Evolutionary conservation across 208 protist genomes (phyloP).

Genomic region (Leishmania lainsoni): DNA sequence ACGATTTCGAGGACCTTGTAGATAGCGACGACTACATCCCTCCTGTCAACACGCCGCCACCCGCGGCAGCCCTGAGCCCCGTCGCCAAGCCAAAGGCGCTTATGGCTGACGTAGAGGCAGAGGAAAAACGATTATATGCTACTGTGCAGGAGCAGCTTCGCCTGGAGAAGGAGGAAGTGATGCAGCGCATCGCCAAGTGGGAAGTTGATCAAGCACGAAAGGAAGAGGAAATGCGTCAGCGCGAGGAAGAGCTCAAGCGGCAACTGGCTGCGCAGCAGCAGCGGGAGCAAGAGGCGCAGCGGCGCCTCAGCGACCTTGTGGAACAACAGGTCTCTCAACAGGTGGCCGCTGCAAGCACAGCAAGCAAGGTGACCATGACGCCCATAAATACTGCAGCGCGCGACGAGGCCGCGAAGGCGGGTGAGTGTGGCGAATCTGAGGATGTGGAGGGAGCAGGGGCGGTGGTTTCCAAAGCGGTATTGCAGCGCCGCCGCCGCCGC

Average conservation of each 20-base stretch:
- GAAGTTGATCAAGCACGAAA: conserved; percentile 39
- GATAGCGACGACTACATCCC: conserved; percentile 67
- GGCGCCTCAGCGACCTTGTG: conserved; percentile 37
- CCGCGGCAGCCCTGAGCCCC: conserved; percentile 1
- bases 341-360: conserved; percentile 22
- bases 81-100: conserved; percentile 9
- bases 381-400: conserved; percentile 9
- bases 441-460: conserved; percentile 1
- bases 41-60: conserved; percentile 15
- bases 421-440: conserved; percentile 5
- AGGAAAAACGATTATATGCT: conserved; percentile 24
- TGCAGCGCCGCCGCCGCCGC: conserved; percentile 66
- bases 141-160: conserved; percentile 30
- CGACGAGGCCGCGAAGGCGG: conserved; percentile 5
- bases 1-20: conserved; percentile 38
- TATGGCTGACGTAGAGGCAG: conserved; percentile 24
- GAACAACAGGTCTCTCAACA: conserved; percentile 40
- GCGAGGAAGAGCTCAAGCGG: conserved; percentile 39
- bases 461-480: conserved; percentile 32
- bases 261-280: conserved; percentile 37
- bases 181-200: conserved; percentile 40
- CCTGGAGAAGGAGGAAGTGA: conserved; percentile 38
- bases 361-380: conserved; percentile 5
- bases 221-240: conserved; percentile 41
- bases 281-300: conserved; percentile 41